phyloP scores from a whole-genome alignment of 352 stramenopile genomes.

The Globisporangium irregulare region DNA sequence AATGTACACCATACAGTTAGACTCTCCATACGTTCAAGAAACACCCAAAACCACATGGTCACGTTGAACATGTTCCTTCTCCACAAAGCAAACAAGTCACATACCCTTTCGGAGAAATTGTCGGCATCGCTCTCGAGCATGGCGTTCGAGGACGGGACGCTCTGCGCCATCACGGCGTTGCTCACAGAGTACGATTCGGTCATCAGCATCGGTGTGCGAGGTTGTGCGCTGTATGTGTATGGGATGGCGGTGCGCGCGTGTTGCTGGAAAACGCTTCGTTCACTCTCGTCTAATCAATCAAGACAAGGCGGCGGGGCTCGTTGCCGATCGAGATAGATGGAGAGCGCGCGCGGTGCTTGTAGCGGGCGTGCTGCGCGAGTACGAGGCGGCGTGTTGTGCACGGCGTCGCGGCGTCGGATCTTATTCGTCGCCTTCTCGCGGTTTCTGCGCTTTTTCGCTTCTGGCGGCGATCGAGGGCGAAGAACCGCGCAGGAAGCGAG shows the following conservation, averaged over 20 bases:
- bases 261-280: constrained; percentile 3
- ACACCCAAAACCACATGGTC: background rate
- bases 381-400: background rate
- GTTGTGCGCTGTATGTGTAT: background rate
- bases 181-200: constrained; percentile 49
- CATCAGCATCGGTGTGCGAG: constrained; percentile 47
- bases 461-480: constrained; percentile 13
- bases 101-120: constrained; percentile 50
- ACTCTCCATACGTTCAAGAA: background rate
- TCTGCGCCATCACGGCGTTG: constrained; percentile 3
- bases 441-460: constrained; percentile 48
- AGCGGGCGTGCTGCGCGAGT: too few species aligned
- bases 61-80: background rate
- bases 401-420: constrained; percentile 11
- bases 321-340: background rate
- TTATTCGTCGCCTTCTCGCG: constrained; percentile 28
- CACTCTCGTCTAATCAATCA: background rate
- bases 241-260: constrained; percentile 2
- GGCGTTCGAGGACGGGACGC: constrained; percentile 18
- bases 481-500: constrained; percentile 1
- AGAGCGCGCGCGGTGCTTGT: background rate
- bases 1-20: background rate
- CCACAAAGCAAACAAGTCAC: constrained; percentile 9
- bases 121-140: constrained; percentile 50
- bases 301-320: background rate